Percentiles rank a stretch among this genome's conserved stretches.
Evolutionary conservation across 768 basidiomycete species (phyloP).

Genomic region (Sporobolomyces roseus): DNA sequence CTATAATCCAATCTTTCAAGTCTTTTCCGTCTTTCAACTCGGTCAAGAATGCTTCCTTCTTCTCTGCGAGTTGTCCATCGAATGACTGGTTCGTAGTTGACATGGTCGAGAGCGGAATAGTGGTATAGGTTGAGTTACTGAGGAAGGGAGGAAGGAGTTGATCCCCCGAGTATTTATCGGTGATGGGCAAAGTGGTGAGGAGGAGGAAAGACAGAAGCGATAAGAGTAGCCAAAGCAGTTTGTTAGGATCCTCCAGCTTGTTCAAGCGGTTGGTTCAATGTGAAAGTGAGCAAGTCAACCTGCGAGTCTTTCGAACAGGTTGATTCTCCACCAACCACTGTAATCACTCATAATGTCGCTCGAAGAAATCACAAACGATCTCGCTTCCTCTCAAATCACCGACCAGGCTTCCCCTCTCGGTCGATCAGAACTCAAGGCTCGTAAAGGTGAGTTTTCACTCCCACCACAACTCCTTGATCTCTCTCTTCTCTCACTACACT

Average conservation of each 20-base stretch:
- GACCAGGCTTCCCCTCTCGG: conserved; percentile 13
- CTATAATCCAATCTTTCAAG: conserved; percentile 68
- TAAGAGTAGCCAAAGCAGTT: too few species aligned
- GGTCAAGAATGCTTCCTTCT: conserved; percentile 60
- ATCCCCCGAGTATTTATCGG: background rate
- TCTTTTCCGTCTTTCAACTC: conserved; percentile 56
- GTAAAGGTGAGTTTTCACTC: conserved; percentile 19
- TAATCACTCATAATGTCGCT: conserved; percentile 12
- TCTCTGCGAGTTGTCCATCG: background rate
- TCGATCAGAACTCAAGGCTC: conserved; percentile 33
- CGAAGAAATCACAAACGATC: conserved; percentile 14
- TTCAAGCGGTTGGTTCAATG: too few species aligned
- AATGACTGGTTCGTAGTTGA: background rate
- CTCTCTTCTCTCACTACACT: background rate
- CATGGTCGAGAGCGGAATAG: background rate
- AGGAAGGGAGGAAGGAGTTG: background rate
- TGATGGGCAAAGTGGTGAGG: background rate
- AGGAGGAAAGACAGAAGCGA: background rate
- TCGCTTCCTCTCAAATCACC: conserved; percentile 3
- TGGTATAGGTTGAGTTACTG: background rate
- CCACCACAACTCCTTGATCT: background rate
- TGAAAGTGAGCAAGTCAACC: too few species aligned
- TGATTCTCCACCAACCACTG: background rate
- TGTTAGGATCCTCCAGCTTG: too few species aligned
- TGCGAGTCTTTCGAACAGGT: too few species aligned